Evolutionary conservation across 2,329 filamentous ascomycete species (phyloP).

Genomic region (Aspergillus arachidicola): DNA sequence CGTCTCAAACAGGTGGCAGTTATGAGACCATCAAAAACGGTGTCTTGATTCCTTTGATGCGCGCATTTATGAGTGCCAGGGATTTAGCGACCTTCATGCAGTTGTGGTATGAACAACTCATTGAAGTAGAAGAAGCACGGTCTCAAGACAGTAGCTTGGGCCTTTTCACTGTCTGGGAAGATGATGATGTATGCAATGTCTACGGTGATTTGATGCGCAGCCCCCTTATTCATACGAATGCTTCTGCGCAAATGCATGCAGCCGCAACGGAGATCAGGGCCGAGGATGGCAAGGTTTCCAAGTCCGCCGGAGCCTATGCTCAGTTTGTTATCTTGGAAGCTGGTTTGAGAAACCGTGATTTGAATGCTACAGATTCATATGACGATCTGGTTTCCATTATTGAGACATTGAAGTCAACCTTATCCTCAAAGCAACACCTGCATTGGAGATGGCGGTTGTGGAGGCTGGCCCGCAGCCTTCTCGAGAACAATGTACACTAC

Average conservation of each 20-base stretch:
- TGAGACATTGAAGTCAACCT: conserved; percentile 29
- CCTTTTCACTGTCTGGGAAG: conserved; percentile 47
- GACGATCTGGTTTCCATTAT: conserved; percentile 29
- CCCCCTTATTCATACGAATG: conserved; percentile 32
- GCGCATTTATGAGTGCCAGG: conserved; percentile 44
- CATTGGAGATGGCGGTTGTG: conserved; percentile 48
- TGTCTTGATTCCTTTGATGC: conserved; percentile 44
- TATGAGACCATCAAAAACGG: conserved; percentile 41
- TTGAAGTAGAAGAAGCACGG: conserved; percentile 38
- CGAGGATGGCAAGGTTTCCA: conserved; percentile 31
- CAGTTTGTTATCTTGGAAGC: conserved; percentile 41
- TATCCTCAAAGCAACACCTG: conserved; percentile 33
- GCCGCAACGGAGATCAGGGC: conserved; percentile 31
- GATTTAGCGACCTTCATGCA: conserved; percentile 43
- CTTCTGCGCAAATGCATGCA: conserved; percentile 34
- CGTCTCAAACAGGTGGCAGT: conserved; percentile 16
- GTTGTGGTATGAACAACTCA: conserved; percentile 44
- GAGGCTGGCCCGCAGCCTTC: conserved; percentile 38
- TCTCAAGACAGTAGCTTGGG: conserved; percentile 22
- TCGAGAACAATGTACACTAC: conserved; percentile 32
- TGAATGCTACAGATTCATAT: conserved; percentile 26
- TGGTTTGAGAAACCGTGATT: conserved; percentile 30
- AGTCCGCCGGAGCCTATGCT: conserved; percentile 34
- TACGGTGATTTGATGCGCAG: conserved; percentile 39
- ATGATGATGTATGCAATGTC: conserved; percentile 44